A percentile compares a stretch with the other conserved stretches of the same genome.
Evolutionary conservation across 148 eudicot species (phyloP).

Genomic region (Agrostemma githago): DNA sequence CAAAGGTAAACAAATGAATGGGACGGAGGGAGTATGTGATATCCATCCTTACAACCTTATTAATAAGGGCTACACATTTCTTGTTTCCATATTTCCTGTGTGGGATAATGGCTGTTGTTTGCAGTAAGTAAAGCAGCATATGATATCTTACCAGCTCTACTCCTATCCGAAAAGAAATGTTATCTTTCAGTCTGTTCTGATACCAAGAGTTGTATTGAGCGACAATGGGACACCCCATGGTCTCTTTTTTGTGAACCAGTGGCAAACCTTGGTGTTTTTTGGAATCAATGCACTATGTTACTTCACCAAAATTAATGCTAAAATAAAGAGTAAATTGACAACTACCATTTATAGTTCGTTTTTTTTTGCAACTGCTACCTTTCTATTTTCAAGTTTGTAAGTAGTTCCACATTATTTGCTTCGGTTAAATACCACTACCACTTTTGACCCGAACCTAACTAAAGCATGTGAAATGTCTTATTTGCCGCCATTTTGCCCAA

Average conservation of each 20-base stretch:
- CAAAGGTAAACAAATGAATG: no score
- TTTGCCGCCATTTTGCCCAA: no score
- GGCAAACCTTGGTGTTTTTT: neutral
- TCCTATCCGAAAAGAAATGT: neutral
- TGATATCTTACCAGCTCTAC: neutral
- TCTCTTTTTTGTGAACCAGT: neutral
- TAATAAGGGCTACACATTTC: neutral
- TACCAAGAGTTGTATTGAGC: neutral
- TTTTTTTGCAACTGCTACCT: no score
- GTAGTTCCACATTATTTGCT: no score
- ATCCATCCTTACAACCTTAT: neutral
- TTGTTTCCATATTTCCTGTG: neutral
- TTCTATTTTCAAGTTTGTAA: no score
- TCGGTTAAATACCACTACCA: no score
- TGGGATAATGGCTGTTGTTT: neutral
- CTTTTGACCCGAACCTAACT: no score
- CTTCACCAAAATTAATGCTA: neutral
- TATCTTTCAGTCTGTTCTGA: neutral
- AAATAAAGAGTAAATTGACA: no score
- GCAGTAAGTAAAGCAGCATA: neutral
- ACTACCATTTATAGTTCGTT: no score
- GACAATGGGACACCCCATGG: neutral
- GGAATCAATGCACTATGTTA: neutral
- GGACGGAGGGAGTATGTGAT: neutral
- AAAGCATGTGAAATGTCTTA: no score